phyloP scores from a whole-genome alignment of 1,284 basidiomycete species.

The Chalciporus sp. region DNA sequence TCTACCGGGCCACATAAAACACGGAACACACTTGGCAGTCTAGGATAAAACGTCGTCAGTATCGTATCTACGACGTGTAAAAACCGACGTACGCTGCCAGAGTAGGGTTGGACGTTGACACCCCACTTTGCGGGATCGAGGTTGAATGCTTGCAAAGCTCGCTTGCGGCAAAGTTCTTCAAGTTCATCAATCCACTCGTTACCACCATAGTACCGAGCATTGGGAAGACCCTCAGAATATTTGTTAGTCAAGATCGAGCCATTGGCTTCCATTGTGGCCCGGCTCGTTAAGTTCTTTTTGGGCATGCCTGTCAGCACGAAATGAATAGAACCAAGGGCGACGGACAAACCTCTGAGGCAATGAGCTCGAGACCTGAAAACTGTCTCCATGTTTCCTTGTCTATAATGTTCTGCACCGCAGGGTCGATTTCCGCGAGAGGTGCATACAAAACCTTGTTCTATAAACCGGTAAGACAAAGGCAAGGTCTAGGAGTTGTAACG shows the following conservation, averaged over 20 bases:
- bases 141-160: constrained; percentile 96
- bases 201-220: constrained; percentile 96
- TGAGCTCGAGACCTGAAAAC: constrained; percentile 96
- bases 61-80: constrained; percentile 4
- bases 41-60: constrained; percentile 31
- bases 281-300: constrained; percentile 87
- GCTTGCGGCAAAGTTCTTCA: constrained; percentile 92
- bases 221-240: constrained; percentile 95
- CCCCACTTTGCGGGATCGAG: constrained; percentile 95
- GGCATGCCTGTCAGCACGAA: constrained; percentile 8
- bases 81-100: constrained; percentile 72
- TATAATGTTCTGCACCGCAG: constrained; percentile 95
- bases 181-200: constrained; percentile 98
- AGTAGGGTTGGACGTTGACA: constrained; percentile 99
- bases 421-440: constrained; percentile 88
- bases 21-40: constrained; percentile 77
- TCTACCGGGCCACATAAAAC: not conserved
- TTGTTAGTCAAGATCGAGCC: constrained; percentile 99
- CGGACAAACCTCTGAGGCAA: constrained; percentile 81
- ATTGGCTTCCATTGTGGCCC: constrained; percentile 96
- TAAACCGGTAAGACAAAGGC: constrained; percentile 2
- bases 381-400: constrained; percentile 99
- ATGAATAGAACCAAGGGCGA: constrained; percentile 2
- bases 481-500: constrained; percentile 26
- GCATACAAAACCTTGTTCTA: constrained; percentile 93